phyloP scores from a whole-genome alignment of 2,329 filamentous ascomycete genomes.

The Simplicillium aogashimaense region DNA sequence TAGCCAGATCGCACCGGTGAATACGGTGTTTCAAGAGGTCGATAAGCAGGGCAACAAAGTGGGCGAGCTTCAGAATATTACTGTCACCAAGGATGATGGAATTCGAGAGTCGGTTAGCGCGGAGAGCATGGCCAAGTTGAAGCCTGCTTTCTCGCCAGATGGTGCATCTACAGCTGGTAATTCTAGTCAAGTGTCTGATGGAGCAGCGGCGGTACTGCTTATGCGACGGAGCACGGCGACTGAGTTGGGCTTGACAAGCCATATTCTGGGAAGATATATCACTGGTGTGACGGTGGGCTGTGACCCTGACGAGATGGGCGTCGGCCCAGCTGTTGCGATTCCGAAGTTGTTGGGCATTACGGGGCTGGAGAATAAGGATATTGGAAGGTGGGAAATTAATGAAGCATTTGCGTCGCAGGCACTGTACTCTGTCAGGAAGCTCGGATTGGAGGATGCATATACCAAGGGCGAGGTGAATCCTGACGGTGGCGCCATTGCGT shows the following conservation, averaged over 20 bases:
- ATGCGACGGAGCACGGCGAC: slow-evolving; percentile 77
- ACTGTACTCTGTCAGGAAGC: slow-evolving; percentile 59
- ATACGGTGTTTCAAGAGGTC: slow-evolving; percentile 55
- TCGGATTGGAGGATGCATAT: slow-evolving; percentile 55
- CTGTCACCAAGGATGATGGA: slow-evolving; percentile 72
- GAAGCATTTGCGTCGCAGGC: slow-evolving; percentile 65
- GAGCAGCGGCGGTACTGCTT: slow-evolving; percentile 72
- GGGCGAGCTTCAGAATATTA: slow-evolving; percentile 49
- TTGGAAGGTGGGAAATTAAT: slow-evolving; percentile 89
- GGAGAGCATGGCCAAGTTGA: slow-evolving; percentile 68
- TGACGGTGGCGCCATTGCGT: slow-evolving; percentile 86
- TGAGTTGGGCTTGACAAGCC: slow-evolving; percentile 55
- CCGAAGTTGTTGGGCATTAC: slow-evolving; percentile 66
- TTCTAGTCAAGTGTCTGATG: slow-evolving; percentile 76
- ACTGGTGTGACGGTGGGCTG: slow-evolving; percentile 68
- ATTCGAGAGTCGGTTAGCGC: slow-evolving; percentile 58
- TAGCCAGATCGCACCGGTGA: slow-evolving; percentile 70
- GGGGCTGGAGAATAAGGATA: slow-evolving; percentile 56
- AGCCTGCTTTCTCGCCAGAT: slow-evolving; percentile 71
- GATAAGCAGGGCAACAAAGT: slow-evolving; percentile 49
- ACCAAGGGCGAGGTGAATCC: slow-evolving; percentile 71
- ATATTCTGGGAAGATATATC: slow-evolving; percentile 77
- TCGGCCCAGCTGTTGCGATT: slow-evolving; percentile 80
- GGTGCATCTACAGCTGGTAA: slow-evolving; percentile 82
- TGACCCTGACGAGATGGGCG: slow-evolving; percentile 84